Percentiles rank a stretch among this genome's conserved stretches.
Evolutionary conservation across 2,329 filamentous ascomycete species (phyloP).

Genomic region (Aspergillus sp.): DNA sequence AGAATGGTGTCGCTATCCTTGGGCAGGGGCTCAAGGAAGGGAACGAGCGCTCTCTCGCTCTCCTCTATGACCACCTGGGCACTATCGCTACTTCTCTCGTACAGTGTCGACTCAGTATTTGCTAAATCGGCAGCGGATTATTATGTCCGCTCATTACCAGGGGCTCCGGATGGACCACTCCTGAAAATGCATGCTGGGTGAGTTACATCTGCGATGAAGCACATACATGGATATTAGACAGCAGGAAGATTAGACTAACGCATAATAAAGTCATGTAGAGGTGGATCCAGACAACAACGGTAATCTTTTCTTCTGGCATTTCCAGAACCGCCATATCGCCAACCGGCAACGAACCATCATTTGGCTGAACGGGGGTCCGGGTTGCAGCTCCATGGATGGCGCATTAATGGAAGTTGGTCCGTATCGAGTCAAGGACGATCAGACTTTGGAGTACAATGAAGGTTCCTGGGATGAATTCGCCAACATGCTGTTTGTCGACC

Average conservation of each 20-base stretch:
- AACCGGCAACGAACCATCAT: slow-evolving; percentile 85
- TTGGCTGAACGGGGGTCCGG: slow-evolving; percentile 95
- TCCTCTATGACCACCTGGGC: slow-evolving; percentile 20
- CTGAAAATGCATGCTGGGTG: slow-evolving; percentile 99
- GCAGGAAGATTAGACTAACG: neutral
- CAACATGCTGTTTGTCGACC: slow-evolving; percentile 93
- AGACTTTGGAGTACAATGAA: slow-evolving; percentile 70
- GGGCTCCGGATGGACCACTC: slow-evolving; percentile 68
- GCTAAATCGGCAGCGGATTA: slow-evolving; percentile 71
- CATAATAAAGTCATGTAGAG: slow-evolving; percentile 69
- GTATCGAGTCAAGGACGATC: slow-evolving; percentile 71
- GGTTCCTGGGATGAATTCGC: slow-evolving; percentile 99
- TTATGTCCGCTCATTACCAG: slow-evolving; percentile 78
- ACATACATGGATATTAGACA: neutral
- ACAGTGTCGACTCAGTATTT: slow-evolving; percentile 17
- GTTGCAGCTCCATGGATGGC: slow-evolving; percentile 95
- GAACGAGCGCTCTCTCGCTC: slow-evolving; percentile 8
- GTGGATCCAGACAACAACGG: slow-evolving; percentile 77
- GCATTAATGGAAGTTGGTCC: slow-evolving; percentile 95
- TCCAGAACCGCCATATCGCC: slow-evolving; percentile 89
- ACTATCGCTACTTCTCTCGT: slow-evolving; percentile 19
- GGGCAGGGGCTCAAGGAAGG: slow-evolving; percentile 7
- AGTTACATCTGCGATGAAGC: slow-evolving; percentile 30
- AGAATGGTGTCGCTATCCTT: slow-evolving; percentile 16
- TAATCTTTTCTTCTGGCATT: slow-evolving; percentile 98